phyloP scores from a whole-genome alignment of 768 basidiomycete genomes.

The Macrolepiota fuliginosa region DNA sequence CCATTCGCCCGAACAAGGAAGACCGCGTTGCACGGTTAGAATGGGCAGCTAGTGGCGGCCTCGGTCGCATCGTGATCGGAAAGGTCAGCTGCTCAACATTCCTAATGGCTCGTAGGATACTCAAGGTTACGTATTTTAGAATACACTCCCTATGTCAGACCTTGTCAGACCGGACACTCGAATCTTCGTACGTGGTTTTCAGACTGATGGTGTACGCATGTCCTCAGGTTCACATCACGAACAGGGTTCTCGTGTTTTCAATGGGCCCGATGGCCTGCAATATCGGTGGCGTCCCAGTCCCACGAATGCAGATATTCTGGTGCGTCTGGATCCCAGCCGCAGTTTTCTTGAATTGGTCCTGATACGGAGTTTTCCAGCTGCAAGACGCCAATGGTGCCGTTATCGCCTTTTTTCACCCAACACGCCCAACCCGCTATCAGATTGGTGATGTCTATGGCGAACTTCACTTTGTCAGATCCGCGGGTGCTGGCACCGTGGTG shows the following conservation, averaged over 20 bases:
- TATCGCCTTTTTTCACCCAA: constrained; percentile 80
- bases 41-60: constrained; percentile 80
- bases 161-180: constrained; percentile 69
- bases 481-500: constrained; percentile 82
- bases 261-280: constrained; percentile 76
- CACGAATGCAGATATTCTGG: constrained; percentile 56
- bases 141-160: constrained; percentile 79
- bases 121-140: constrained; percentile 42
- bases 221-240: constrained; percentile 11
- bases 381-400: constrained; percentile 66
- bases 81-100: constrained; percentile 48
- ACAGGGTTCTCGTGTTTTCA: constrained; percentile 68
- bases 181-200: constrained; percentile 47
- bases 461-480: constrained; percentile 76
- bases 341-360: constrained; percentile 17
- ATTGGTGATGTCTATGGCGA: constrained; percentile 87
- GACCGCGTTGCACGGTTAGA: constrained; percentile 87
- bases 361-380: constrained; percentile 44
- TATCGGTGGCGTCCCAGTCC: constrained; percentile 80
- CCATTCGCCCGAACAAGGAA: constrained; percentile 83
- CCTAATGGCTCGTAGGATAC: constrained; percentile 20
- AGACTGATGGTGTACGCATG: constrained; percentile 6
- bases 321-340: constrained; percentile 31
- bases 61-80: constrained; percentile 83
- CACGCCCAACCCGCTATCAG: constrained; percentile 75